Evolutionary conservation across 306 rosid species (phyloP).

Genomic region (Ammopiptanthus mongolicus): DNA sequence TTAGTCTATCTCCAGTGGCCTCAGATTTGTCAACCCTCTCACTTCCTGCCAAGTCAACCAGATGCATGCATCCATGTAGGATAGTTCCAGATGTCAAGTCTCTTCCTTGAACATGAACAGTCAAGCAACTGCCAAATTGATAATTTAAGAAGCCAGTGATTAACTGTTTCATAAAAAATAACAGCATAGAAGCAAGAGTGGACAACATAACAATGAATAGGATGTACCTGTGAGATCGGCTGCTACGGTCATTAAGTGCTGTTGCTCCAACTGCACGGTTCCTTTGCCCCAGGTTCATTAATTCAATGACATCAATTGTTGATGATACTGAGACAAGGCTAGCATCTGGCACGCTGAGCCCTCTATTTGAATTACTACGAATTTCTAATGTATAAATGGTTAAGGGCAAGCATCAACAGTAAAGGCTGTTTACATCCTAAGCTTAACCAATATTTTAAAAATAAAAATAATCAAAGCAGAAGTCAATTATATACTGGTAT

Average conservation of each 20-base stretch:
- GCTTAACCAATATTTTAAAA: background rate
- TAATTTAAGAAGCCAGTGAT: constrained; percentile 22
- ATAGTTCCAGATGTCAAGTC: constrained; percentile 78
- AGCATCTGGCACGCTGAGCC: constrained; percentile 92
- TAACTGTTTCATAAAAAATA: background rate
- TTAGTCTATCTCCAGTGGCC: constrained; percentile 91
- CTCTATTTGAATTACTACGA: constrained; percentile 79
- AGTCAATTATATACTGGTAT: background rate
- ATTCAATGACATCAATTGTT: constrained; percentile 77
- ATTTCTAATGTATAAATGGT: constrained; percentile 73
- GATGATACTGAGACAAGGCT: constrained; percentile 70
- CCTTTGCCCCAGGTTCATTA: constrained; percentile 90
- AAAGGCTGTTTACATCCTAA: constrained; percentile 5
- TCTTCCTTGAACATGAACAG: constrained; percentile 97
- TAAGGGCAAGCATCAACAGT: constrained; percentile 37
- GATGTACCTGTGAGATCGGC: constrained; percentile 90
- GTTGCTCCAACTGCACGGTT: constrained; percentile 96
- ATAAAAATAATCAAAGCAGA: background rate
- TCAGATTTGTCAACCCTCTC: constrained; percentile 97
- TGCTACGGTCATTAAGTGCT: constrained; percentile 91
- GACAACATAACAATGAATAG: background rate
- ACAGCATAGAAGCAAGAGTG: background rate
- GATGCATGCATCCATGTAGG: constrained; percentile 93
- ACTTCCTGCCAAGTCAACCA: constrained; percentile 96
- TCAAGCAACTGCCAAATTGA: constrained; percentile 77